Percentiles rank a stretch among this genome's conserved stretches.
These are phyloP conservation scores for Aspergillus calidoustus DNA, from an alignment of 2,329 filamentous ascomycete genomes.

Conservation along the genomic window DNA sequence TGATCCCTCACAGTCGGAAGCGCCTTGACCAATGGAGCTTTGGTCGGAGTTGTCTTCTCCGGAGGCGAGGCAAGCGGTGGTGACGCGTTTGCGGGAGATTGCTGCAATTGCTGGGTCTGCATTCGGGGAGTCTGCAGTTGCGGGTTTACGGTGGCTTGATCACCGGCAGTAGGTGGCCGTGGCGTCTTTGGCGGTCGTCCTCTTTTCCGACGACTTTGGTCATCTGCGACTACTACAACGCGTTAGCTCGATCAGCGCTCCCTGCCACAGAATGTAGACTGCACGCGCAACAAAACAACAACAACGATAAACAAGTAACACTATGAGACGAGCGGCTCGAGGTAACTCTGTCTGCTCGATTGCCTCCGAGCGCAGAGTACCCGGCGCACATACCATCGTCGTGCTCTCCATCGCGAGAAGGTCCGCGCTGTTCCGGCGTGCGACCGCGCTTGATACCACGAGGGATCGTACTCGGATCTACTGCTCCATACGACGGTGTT, in stretches of 20 bases:
- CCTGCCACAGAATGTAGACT: neutral
- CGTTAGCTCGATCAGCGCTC: conserved; percentile 13
- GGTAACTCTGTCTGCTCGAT: conserved; percentile 11
- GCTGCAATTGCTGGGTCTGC: conserved; percentile 42
- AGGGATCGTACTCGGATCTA: conserved; percentile 55
- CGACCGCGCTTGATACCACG: conserved; percentile 80
- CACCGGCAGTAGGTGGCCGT: conserved; percentile 40
- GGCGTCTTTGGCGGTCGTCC: conserved; percentile 56
- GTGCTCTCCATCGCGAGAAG: conserved; percentile 63
- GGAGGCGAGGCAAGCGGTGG: conserved; percentile 68
- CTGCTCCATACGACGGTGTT: conserved; percentile 44
- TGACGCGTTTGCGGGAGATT: conserved; percentile 45
- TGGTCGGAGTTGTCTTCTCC: conserved; percentile 72
- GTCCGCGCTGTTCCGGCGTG: conserved; percentile 70
- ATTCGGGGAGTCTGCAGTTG: conserved; percentile 47
- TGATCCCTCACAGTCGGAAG: conserved; percentile 95
- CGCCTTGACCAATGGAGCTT: conserved; percentile 86
- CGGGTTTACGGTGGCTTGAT: conserved; percentile 37
- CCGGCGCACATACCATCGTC: conserved; percentile 71
- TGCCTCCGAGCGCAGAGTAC: conserved; percentile 29
- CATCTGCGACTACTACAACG: conserved; percentile 33
- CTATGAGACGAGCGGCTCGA: conserved; percentile 25
- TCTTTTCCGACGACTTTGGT: conserved; percentile 53
- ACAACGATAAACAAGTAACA: neutral
- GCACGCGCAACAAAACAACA: conserved; percentile 9